Conservation (phyloP, 1,139 yeast genomes). For the Scheffersomyces lignicola region DNA sequence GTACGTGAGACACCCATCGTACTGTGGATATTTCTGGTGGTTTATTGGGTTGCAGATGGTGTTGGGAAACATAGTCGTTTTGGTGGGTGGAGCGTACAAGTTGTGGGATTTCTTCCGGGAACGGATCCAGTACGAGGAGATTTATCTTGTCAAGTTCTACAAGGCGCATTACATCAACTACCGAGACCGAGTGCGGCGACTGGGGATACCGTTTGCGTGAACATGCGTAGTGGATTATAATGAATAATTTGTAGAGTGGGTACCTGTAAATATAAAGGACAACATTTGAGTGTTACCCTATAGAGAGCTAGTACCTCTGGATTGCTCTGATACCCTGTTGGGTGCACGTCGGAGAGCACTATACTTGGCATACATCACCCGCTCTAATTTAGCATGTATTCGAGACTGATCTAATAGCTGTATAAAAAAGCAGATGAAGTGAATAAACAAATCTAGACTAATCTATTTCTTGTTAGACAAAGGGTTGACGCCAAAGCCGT, state of each 20-base stretch:
- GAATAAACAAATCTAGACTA: no score
- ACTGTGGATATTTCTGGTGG: conserved; percentile 93
- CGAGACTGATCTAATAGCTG: no score
- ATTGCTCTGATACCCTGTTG: no score
- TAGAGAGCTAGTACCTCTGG: no score
- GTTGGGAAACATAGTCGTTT: conserved; percentile 49
- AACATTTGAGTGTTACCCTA: not conserved
- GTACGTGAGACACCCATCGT: conserved; percentile 79
- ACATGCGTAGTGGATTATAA: no score
- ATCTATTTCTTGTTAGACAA: conserved; percentile 9
- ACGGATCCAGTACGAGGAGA: conserved; percentile 74
- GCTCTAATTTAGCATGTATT: no score
- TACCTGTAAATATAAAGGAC: not conserved
- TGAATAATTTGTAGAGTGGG: no score
- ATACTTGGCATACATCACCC: no score
- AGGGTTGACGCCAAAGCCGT: conserved; percentile 51
- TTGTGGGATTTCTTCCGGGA: conserved; percentile 67
- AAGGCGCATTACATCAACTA: conserved; percentile 63
- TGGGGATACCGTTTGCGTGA: conserved; percentile 64
- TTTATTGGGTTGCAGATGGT: conserved; percentile 80
- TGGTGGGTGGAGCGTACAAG: conserved; percentile 27
- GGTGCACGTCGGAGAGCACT: no score
- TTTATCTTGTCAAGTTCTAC: conserved; percentile 62
- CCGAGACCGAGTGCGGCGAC: conserved; percentile 40
- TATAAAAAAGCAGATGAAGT: no score